Conservation (phyloP, 1,139 yeast genomes). For the Diutina mesorugosa region DNA sequence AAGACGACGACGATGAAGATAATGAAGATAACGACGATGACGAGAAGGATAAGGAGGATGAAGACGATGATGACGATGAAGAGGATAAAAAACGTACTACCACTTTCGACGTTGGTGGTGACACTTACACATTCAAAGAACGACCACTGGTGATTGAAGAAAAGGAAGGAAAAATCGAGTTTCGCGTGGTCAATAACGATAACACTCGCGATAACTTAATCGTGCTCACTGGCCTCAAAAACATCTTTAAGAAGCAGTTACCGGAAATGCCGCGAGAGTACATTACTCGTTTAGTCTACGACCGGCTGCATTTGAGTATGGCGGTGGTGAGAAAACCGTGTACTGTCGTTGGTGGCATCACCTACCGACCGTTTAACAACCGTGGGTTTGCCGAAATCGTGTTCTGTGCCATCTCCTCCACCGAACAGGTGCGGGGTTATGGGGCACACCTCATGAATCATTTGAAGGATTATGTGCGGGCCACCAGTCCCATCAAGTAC, state of each 20-base stretch:
- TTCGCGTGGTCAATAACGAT: constrained; percentile 92
- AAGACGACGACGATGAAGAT: constrained; percentile 34
- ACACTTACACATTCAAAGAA: constrained; percentile 76
- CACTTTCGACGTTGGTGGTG: constrained; percentile 50
- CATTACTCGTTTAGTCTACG: constrained; percentile 88
- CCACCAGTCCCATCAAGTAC: constrained; percentile 76
- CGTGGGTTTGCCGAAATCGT: constrained; percentile 95
- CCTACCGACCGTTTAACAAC: constrained; percentile 85
- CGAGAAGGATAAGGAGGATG: constrained; percentile 17
- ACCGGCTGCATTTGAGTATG: constrained; percentile 85
- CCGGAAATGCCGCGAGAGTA: constrained; percentile 99
- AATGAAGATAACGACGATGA: constrained; percentile 38
- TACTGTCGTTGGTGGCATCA: constrained; percentile 95
- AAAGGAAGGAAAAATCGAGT: constrained; percentile 81
- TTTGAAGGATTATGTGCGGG: constrained; percentile 84
- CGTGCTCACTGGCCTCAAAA: constrained; percentile 87
- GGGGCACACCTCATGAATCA: constrained; percentile 99
- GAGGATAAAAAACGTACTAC: constrained; percentile 33
- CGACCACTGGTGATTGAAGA: constrained; percentile 92
- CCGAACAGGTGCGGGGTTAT: constrained; percentile 95
- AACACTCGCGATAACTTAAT: constrained; percentile 77
- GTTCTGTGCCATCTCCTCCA: constrained; percentile 92
- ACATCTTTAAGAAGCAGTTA: constrained; percentile 90
- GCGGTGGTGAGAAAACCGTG: constrained; percentile 90
- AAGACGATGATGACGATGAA: constrained; percentile 39